phyloP scores from a whole-genome alignment of 345 rosid species.

The Syzygium aromaticum region DNA sequence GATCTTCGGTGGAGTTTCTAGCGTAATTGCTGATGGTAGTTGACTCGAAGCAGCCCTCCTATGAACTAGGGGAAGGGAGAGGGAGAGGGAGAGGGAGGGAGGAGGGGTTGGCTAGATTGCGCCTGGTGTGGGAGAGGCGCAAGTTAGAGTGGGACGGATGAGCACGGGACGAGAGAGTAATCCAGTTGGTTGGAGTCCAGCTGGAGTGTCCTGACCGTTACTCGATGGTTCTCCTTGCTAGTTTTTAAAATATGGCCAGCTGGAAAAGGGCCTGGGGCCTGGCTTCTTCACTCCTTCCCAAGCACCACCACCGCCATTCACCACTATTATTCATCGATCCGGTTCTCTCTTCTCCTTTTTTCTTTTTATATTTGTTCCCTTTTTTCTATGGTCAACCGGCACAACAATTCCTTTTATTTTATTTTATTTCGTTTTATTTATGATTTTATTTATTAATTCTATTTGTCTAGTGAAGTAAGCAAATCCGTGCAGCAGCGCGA shows the following conservation, averaged over 20 bases:
- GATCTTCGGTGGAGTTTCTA: background rate
- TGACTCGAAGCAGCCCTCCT: background rate
- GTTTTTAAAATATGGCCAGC: conserved; percentile 27
- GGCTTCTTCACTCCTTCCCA: background rate
- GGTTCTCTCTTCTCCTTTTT: background rate
- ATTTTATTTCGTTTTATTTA: fast-evolving
- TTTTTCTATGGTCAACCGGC: background rate
- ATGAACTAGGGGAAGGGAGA: background rate
- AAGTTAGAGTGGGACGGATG: conserved; percentile 15
- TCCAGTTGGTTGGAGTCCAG: conserved; percentile 37
- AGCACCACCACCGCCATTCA: background rate
- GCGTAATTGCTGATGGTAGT: background rate
- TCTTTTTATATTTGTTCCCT: background rate
- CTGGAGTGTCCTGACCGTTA: conserved; percentile 56
- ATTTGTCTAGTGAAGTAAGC: background rate
- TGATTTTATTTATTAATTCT: background rate
- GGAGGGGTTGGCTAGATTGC: background rate
- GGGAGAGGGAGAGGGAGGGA: too few relatives aligned
- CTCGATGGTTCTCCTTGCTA: conserved; percentile 13
- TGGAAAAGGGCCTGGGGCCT: conserved; percentile 8
- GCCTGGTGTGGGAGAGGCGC: conserved; percentile 1
- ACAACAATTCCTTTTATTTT: background rate
- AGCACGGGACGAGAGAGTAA: background rate
- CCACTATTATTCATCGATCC: background rate
- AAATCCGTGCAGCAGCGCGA: too few relatives aligned